Evolutionary conservation across 306 rosid species (phyloP).

Genomic region (Oxytropis ochrocephala): DNA sequence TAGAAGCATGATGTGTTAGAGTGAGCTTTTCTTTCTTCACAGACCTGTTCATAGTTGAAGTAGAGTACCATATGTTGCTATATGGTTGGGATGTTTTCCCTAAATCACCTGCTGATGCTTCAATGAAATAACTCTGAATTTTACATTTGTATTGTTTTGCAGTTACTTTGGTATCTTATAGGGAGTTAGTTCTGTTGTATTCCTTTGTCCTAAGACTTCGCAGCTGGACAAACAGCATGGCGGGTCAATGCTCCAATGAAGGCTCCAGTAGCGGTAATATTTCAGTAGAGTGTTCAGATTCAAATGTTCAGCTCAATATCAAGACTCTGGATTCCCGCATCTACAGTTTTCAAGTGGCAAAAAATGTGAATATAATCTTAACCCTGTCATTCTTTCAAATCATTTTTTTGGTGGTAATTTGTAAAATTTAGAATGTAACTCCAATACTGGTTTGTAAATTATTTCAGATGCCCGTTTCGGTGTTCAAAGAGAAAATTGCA

Average conservation of each 20-base stretch:
- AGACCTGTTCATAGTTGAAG: neutral
- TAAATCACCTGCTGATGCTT: neutral
- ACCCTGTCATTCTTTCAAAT: neutral
- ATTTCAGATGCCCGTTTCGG: conserved; percentile 70
- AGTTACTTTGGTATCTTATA: conserved; percentile 3
- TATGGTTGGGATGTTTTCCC: neutral
- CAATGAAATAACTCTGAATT: neutral
- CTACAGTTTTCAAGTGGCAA: conserved; percentile 69
- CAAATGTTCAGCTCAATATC: conserved; percentile 70
- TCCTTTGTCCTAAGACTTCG: conserved; percentile 16
- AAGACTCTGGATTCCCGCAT: conserved; percentile 85
- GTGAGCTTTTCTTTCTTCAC: neutral
- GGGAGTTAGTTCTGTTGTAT: conserved; percentile 13
- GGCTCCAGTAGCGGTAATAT: conserved; percentile 49
- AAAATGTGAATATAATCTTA: conserved; percentile 44
- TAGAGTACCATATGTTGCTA: neutral
- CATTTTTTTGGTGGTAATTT: neutral
- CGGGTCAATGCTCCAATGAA: conserved; percentile 51
- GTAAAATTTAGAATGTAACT: neutral
- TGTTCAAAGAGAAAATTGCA: conserved; percentile 86
- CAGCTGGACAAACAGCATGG: conserved; percentile 50
- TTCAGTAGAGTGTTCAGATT: conserved; percentile 50
- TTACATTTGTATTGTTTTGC: conserved; percentile 10
- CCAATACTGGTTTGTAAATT: neutral
- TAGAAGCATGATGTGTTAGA: neutral